Evolutionary conservation across 2,329 filamentous ascomycete species (phyloP), one percentile per base, ranked within the genome.

Genomic region (Talaromyces amestolkiae): DNA sequence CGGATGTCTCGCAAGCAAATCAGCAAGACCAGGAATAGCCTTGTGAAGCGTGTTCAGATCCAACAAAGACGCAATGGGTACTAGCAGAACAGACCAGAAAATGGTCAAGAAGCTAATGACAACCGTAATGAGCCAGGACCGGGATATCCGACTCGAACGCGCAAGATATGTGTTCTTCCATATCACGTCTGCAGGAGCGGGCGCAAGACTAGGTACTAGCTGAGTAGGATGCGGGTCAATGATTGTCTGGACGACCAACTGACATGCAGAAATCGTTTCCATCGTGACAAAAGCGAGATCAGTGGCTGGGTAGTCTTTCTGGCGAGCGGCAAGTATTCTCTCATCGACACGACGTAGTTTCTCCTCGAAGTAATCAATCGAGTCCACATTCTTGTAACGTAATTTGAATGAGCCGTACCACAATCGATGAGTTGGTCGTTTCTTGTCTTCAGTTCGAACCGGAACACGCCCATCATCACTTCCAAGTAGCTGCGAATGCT

Each of bases 161-260:
- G 91, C 86, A 2, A 93, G 80, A 73, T 99, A 99, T 0, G 93
- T 98, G 73, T 98, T 97, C 68, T 85, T 85, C 95, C 96, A 99
- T 11, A 98, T 87, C n/a, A 99, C 89, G 74, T 98, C 94, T 0
- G 91, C 88, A 0, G 95, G 95, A 1, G 94, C 89, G 0, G 95
- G 95, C 2, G 94, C 93, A 33, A 91, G 85, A 66, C 92, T 93
- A 9, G 94, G 93, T 63, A 97, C 82, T 6, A 99, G 84, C 67
- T 91, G 90, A 65, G 93, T 89, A 0, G 96, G 95, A 11, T 91
- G 89, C 3, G 95, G 93, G 73, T 98, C 94, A 62, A 99, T 87
- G 11, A 96, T 89, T 3, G 95, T 93, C 78, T 99, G 95, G 51
- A 97, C 92, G 27, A 93, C 92, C 93, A 98, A 97, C 80, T 99